These are phyloP conservation scores for Xerocomus amazonicus DNA, from an alignment of 1,284 basidiomycete genomes.

Conservation along the genomic window DNA sequence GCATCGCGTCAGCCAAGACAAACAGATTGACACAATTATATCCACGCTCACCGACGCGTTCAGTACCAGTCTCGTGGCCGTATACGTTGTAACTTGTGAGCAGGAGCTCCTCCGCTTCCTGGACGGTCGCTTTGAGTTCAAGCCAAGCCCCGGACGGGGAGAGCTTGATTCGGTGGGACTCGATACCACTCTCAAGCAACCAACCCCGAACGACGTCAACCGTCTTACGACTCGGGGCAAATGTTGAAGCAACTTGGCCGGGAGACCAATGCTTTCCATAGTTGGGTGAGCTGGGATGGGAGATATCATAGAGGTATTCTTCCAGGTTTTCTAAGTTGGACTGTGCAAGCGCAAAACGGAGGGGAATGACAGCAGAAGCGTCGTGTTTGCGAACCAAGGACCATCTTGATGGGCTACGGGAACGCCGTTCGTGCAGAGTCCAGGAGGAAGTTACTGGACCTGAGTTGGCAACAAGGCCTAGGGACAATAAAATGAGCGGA, in stretches of 20 bases:
- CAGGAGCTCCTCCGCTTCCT: conserved; percentile 44
- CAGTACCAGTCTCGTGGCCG: conserved; percentile 34
- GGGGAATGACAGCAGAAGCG: conserved; percentile 32
- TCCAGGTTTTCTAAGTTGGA: conserved; percentile 40
- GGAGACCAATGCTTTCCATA: conserved; percentile 49
- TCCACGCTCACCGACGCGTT: conserved; percentile 28
- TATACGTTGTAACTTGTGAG: conserved; percentile 44
- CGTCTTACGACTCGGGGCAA: conserved; percentile 39
- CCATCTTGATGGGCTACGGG: conserved; percentile 36
- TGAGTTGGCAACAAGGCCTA: conserved; percentile 17
- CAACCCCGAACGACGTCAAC: conserved; percentile 38
- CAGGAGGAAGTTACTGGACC: conserved; percentile 14
- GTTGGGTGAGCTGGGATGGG: conserved; percentile 41
- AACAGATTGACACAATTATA: background rate
- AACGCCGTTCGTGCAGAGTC: conserved; percentile 35
- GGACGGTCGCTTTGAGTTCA: conserved; percentile 39
- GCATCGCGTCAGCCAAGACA: background rate
- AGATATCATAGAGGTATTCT: conserved; percentile 40
- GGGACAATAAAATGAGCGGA: conserved; percentile 23
- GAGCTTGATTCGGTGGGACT: conserved; percentile 31
- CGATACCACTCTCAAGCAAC: conserved; percentile 38
- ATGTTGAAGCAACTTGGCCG: conserved; percentile 37
- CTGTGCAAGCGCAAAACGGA: conserved; percentile 44
- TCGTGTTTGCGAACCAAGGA: conserved; percentile 27
- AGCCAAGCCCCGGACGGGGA: conserved; percentile 40